These are phyloP conservation scores for Kodamaea leandrae DNA, from an alignment of 805 yeast species.

Conservation along the genomic window DNA sequence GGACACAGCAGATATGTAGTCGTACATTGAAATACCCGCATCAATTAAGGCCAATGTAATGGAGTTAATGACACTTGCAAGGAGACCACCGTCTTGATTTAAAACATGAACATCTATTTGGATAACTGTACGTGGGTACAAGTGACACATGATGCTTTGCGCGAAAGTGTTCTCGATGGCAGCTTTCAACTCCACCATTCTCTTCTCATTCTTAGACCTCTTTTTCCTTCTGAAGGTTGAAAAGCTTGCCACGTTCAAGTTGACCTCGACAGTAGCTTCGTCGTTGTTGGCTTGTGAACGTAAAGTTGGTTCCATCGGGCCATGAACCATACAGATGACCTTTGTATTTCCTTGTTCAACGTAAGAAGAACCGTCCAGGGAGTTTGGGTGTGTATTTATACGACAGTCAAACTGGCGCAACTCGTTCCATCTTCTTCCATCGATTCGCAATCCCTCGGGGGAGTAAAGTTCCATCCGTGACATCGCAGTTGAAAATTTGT, in stretches of 20 bases:
- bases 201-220: conserved; percentile 62
- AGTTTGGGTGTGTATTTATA: conserved; percentile 82
- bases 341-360: conserved; percentile 92
- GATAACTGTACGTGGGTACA: conserved; percentile 84
- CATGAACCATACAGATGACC: conserved; percentile 78
- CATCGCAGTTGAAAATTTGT: conserved; percentile 30
- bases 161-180: conserved; percentile 67
- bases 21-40: conserved; percentile 94
- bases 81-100: conserved; percentile 86
- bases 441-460: conserved; percentile 90
- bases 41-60: conserved; percentile 86
- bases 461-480: conserved; percentile 81
- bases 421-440: conserved; percentile 96
- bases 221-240: conserved; percentile 74
- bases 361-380: conserved; percentile 89
- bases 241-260: conserved; percentile 75
- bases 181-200: conserved; percentile 65
- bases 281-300: conserved; percentile 51
- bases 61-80: conserved; percentile 79
- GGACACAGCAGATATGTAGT: conserved; percentile 76
- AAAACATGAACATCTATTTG: conserved; percentile 72
- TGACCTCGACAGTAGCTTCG: conserved; percentile 59
- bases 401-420: conserved; percentile 76
- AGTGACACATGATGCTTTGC: conserved; percentile 67
- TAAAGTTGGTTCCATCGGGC: conserved; percentile 80